Evolutionary conservation across 1,284 basidiomycete genomes (phyloP), one percentile per base, ranked within the genome.

Genomic region (Tilletia horrida): DNA sequence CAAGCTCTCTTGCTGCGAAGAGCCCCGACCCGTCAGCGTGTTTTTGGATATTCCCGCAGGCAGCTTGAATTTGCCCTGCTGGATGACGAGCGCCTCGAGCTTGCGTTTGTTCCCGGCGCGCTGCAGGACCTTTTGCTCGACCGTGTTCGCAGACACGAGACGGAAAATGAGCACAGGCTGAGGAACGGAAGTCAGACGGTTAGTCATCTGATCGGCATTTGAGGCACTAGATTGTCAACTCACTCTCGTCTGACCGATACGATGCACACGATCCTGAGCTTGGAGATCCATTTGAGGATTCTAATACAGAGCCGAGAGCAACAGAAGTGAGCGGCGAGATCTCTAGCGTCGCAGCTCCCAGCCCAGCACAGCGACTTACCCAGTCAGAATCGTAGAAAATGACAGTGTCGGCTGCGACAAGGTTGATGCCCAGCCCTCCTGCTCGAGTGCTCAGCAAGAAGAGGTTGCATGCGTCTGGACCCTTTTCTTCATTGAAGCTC

Each of bases 401-500:
- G 59, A 84, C 84, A 13, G 79, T 80, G 64, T 98, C 95, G 0
- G 95, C 95, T 0, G 91, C 91, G 2, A 91, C 90, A 62, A 98
- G 86, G 78, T 95, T 97, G 79, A 97, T 90, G 13, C 76, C 81
- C 27, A 97, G 82, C 0, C 95, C 95, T 18, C 94, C 95, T 0
- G 94, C 91, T 16, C 93, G 87, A 0, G 95, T 98, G 74, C 91
- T 93, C 29, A 98, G 86, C 40, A 97, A 83, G 85, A 97, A 98
- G 18, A 98, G 83, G 40, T 86, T 85, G 2, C 91, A 90, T 0
- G 89, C 89, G 67, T 80, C 73, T 4, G 82, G 82, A 45, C 89
- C 84, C 0, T 88, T 89, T n/a, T 86, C 88, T 25, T 85, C 84
- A 82, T 97, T 94, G 84, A 97, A 98, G 8, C 83, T 82, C 31